phyloP scores from a whole-genome alignment of 1,284 basidiomycete genomes.

The Cutaneotrichosporon sp. region DNA sequence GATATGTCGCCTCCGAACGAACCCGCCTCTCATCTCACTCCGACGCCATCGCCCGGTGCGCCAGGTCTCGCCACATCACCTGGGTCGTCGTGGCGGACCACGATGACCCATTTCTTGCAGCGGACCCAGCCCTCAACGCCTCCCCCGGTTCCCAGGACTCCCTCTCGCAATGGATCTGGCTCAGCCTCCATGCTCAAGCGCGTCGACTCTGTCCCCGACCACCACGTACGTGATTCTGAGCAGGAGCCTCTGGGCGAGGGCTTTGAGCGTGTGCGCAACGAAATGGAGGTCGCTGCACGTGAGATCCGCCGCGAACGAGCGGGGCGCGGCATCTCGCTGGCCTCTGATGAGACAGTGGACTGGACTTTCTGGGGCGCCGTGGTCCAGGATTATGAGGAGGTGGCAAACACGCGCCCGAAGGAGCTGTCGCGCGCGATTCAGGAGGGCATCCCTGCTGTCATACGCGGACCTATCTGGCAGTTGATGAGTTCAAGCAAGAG shows the following conservation, averaged over 20 bases:
- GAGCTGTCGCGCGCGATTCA: slow-evolving; percentile 86
- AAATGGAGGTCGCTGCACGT: slow-evolving; percentile 46
- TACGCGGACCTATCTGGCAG: slow-evolving; percentile 94
- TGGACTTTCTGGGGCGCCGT: slow-evolving; percentile 95
- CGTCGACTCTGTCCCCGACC: slow-evolving; percentile 23
- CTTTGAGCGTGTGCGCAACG: slow-evolving; percentile 42
- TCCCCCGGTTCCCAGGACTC: slow-evolving; percentile 8
- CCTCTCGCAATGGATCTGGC: slow-evolving; percentile 11
- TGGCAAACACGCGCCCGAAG: slow-evolving; percentile 70
- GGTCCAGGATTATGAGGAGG: slow-evolving; percentile 82
- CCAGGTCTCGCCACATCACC: background rate
- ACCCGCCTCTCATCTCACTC: background rate
- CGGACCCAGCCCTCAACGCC: slow-evolving; percentile 14
- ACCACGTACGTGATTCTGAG: background rate
- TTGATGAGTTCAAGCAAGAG: slow-evolving; percentile 96
- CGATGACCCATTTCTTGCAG: slow-evolving; percentile 32
- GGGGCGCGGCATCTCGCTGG: background rate
- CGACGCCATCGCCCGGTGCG: background rate
- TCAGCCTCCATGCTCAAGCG: slow-evolving; percentile 25
- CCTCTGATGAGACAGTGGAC: slow-evolving; percentile 30
- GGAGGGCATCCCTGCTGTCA: slow-evolving; percentile 72
- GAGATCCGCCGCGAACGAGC: slow-evolving; percentile 55
- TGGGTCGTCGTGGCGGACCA: slow-evolving; percentile 27
- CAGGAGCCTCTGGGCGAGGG: slow-evolving; percentile 34
- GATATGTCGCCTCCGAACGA: background rate